A percentile compares a stretch with the other conserved stretches of the same genome.
Conservation (phyloP, 2,329 filamentous ascomycete genomes). For the Dendryphion nanum region DNA sequence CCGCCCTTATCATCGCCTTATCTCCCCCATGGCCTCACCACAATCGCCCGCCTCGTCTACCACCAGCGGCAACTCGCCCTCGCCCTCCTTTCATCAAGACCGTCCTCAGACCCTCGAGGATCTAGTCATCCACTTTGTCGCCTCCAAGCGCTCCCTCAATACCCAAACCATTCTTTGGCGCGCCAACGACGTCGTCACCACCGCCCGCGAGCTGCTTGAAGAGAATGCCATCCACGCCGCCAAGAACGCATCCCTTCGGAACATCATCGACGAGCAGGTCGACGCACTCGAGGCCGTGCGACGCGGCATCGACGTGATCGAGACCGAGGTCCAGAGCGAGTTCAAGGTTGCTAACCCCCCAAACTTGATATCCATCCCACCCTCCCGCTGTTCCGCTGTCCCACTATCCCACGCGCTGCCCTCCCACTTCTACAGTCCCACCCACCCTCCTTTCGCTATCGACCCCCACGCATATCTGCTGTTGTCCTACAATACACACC, state of each 20-base stretch:
- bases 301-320: slow-evolving; percentile 43
- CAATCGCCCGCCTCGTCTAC: slow-evolving; percentile 41
- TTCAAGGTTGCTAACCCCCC: slow-evolving; percentile 39
- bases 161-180: slow-evolving; percentile 80
- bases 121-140: slow-evolving; percentile 79
- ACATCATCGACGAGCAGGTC: slow-evolving; percentile 45
- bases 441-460: too few species aligned
- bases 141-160: slow-evolving; percentile 82
- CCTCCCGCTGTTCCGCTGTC: too few species aligned
- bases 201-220: slow-evolving; percentile 72
- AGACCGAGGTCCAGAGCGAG: slow-evolving; percentile 42
- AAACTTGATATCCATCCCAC: background rate
- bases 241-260: slow-evolving; percentile 44
- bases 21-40: slow-evolving; percentile 35
- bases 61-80: slow-evolving; percentile 33
- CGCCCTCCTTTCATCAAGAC: slow-evolving; percentile 23
- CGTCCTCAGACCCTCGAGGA: slow-evolving; percentile 61
- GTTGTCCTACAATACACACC: too few species aligned
- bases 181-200: slow-evolving; percentile 80
- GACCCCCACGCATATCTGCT: background rate
- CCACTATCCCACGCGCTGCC: too few species aligned
- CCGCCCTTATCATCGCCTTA: slow-evolving; percentile 1
- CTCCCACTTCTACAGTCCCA: too few species aligned
- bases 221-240: slow-evolving; percentile 70
- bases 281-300: slow-evolving; percentile 44